Evolutionary conservation across 2,329 filamentous ascomycete genomes (phyloP).

Genomic region (Grosmannia clavigera): DNA sequence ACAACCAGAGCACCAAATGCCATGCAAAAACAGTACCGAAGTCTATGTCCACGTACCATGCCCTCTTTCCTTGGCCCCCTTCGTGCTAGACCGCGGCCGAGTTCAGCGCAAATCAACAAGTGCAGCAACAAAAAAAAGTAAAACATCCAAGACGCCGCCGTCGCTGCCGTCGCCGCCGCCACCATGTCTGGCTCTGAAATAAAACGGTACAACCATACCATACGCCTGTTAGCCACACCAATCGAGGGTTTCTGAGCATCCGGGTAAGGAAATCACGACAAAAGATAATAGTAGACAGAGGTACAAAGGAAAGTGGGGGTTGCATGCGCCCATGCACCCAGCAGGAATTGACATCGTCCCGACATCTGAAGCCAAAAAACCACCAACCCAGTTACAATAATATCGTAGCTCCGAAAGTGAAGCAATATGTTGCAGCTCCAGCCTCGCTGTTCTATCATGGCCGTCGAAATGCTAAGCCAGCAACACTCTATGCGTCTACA

Average conservation of each 20-base stretch:
- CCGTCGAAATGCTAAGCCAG: neutral
- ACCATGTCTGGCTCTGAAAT: neutral
- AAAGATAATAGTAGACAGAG: neutral
- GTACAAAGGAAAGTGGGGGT: neutral
- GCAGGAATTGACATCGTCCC: neutral
- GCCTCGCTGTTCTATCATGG: neutral
- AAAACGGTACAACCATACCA: neutral
- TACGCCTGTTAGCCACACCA: neutral
- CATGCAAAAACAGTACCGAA: neutral
- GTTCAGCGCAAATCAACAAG: neutral
- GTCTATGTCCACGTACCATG: neutral
- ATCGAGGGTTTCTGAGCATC: neutral
- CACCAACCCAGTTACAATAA: neutral
- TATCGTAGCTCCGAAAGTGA: neutral
- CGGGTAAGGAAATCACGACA: neutral
- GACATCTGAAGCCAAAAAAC: neutral
- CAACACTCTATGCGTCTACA: slow-evolving; percentile 4
- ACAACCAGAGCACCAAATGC: neutral
- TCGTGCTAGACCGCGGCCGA: no score
- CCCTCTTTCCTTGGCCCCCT: neutral
- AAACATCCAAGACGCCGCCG: neutral
- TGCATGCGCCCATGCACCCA: neutral
- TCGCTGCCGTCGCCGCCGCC: neutral
- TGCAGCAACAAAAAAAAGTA: no score
- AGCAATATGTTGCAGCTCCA: neutral